Conservation (phyloP, 257 asterid genomes). For the Solanum pimpinellifolium region DNA sequence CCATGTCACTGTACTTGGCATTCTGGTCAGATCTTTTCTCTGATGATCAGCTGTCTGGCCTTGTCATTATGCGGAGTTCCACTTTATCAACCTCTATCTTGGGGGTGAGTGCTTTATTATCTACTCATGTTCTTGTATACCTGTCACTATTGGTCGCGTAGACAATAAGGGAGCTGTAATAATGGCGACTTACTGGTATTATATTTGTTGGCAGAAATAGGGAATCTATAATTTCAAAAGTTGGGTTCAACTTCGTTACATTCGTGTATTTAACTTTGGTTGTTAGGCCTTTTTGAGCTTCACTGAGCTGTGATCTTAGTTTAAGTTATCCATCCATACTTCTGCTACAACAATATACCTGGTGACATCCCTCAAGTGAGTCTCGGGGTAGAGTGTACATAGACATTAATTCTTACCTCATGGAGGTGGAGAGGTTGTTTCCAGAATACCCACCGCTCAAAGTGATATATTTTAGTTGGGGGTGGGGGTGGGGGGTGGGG, state of each 20-base stretch:
- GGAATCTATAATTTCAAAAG: neutral
- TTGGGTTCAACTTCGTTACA: neutral
- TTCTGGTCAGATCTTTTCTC: constrained; percentile 55
- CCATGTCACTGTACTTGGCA: constrained; percentile 44
- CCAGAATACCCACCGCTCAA: neutral
- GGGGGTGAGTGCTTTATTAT: constrained; percentile 43
- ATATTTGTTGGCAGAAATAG: neutral
- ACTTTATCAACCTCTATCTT: constrained; percentile 38
- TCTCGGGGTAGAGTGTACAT: neutral
- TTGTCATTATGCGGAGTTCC: constrained; percentile 44
- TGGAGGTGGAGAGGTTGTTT: neutral
- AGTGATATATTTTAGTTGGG: neutral
- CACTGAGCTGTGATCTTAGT: neutral
- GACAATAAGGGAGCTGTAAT: neutral
- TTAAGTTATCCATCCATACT: neutral
- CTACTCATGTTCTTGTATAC: neutral
- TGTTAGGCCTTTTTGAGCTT: neutral
- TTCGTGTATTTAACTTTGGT: neutral
- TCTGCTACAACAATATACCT: neutral
- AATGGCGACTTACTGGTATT: neutral
- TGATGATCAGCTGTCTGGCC: constrained; percentile 19
- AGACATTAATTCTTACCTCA: neutral
- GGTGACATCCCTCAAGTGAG: neutral
- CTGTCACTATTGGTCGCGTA: neutral
- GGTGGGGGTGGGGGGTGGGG: neutral